Base-by-base conservation (phyloP, 2,329 filamentous ascomycete species). In the Xylariomycetidae sp. region DNA sequence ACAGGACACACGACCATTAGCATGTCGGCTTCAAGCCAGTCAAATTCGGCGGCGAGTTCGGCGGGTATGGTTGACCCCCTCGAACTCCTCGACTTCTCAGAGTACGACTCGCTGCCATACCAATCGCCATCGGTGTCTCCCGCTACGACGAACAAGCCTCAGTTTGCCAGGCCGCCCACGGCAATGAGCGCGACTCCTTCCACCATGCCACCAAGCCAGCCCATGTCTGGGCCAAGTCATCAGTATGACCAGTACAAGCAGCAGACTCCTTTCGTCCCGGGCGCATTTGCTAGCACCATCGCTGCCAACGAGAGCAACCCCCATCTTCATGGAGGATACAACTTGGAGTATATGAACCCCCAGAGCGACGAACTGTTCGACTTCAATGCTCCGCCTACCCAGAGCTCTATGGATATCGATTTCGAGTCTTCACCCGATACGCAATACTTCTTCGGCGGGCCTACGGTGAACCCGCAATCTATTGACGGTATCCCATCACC, bases 161-260 rank as follows among this genome's bases (percentile, higher is more conserved):
- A 69, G 19, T 77, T 77, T 47, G 49, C 67, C 27, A 70, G 67
- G 46, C 67, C 74, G 6, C 56, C 72, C 6, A 63, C 73, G 5
- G 64, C 69, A 42, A 70, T 74, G 33, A 63, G 73, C 27, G 66
- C 70, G 36, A 70, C 77, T 5, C 72, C 76, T n/a, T 63, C 69
- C 4, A 62, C 67, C 22, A 59, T 81, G 37, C 60, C 76, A 13
- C 61, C 73, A 6, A 61, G 52, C 16, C 74, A 82, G 41, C 72
- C 72, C 14, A 77, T 89, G 54, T 80, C 79, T 30, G 86, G 80
- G 22, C 90, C 92, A 7, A 95, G 88, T 61, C 89, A 96, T 66
- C 87, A 94, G 63, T 97, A 97, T 70, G 86, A 88, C 53, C 80
- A 87, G 56, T 94, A 96, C 69, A 86, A 88, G 66, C 92, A 98